These are phyloP conservation scores for Cladosporium sp. DNA, from an alignment of 2,329 filamentous ascomycete genomes.

Conservation along the genomic window DNA sequence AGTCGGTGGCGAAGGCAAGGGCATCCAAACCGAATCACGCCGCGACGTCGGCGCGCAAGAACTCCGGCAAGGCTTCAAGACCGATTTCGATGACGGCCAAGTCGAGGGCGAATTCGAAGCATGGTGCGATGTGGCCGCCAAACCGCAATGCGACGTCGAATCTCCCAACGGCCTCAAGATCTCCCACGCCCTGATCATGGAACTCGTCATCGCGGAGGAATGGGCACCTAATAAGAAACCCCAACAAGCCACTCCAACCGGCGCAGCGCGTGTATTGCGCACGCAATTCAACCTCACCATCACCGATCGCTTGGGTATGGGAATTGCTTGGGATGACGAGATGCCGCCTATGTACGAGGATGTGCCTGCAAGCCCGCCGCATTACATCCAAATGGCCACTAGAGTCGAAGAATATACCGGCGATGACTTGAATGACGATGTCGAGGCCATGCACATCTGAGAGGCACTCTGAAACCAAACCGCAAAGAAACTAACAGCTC, in stretches of 20 bases:
- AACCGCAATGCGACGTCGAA: slow-evolving; percentile 74
- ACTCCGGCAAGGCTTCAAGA: slow-evolving; percentile 87
- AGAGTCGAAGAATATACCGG: slow-evolving; percentile 45
- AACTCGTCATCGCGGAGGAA: slow-evolving; percentile 92
- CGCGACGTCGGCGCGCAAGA: slow-evolving; percentile 77
- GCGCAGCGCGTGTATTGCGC: slow-evolving; percentile 81
- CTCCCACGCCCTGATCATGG: slow-evolving; percentile 80
- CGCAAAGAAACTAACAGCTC: too few species aligned
- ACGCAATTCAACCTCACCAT: slow-evolving; percentile 85
- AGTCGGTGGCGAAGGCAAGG: slow-evolving; percentile 63
- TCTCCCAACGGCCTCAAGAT: slow-evolving; percentile 71
- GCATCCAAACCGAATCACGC: slow-evolving; percentile 67
- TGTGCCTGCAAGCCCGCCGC: slow-evolving; percentile 79
- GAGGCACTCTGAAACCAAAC: too few species aligned
- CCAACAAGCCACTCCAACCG: slow-evolving; percentile 76
- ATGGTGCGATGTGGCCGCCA: slow-evolving; percentile 55
- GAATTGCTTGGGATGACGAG: slow-evolving; percentile 96
- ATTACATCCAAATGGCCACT: slow-evolving; percentile 33
- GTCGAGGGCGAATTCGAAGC: slow-evolving; percentile 78
- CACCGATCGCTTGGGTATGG: slow-evolving; percentile 79
- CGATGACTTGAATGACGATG: slow-evolving; percentile 42
- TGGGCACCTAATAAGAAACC: slow-evolving; percentile 67
- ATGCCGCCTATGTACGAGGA: slow-evolving; percentile 91
- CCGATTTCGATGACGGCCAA: slow-evolving; percentile 61
- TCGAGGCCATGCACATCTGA: slow-evolving; percentile 22